Base-by-base conservation (phyloP, 129 eudicot genomes). In the Ambrosia artemisiifolia region DNA sequence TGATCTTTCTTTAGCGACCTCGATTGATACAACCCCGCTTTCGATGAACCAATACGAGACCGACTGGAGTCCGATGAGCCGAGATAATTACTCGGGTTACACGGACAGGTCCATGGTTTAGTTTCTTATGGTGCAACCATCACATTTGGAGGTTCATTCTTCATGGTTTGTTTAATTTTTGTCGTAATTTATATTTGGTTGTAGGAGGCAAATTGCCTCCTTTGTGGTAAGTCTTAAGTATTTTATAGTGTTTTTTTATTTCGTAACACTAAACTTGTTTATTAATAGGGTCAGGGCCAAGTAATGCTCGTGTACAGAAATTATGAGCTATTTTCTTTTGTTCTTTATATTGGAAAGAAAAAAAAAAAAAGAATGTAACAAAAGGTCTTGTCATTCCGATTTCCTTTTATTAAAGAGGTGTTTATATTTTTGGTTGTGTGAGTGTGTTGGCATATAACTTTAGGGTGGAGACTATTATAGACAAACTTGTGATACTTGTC, bases 31-130 rank as follows among this genome's bases (percentile, higher is more conserved):
- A 6, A 63, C 79, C 9, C 81, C 88, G 40, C 4, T 80, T 18
- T 76, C 87, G 6, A 79, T 87, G 11, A 86, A 83, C 0, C 74
- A 75, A 36, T 76, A 80, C 3, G 85, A 80, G 30, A 84, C 97
- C 7, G 90, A 80, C 7, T 86, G 85, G 79, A 84, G 85, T 42
- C 80, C 85, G 13, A 17, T 77, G 34, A 83, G 85, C 64, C 71
- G 70, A 59, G 89, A 83, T 14, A 82, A 79, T 75, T 67, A 79
- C 51, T 57, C 84, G 60, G 83, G 76, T 12, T 46, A 78, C 28
- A 67, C 78, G n/a, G 85, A 79, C 35, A 66, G 78, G 43, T 79
- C 88, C 44, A 70, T 79, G 83, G 85, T 78, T 63, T 86, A 89
- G 85, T 70, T 79, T 69, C 73, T 78, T 80, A 74, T 69, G 77